Evolutionary conservation across 2,329 filamentous ascomycete genomes (phyloP), one percentile per base, ranked within the genome.

Genomic region (Nemania abortiva): DNA sequence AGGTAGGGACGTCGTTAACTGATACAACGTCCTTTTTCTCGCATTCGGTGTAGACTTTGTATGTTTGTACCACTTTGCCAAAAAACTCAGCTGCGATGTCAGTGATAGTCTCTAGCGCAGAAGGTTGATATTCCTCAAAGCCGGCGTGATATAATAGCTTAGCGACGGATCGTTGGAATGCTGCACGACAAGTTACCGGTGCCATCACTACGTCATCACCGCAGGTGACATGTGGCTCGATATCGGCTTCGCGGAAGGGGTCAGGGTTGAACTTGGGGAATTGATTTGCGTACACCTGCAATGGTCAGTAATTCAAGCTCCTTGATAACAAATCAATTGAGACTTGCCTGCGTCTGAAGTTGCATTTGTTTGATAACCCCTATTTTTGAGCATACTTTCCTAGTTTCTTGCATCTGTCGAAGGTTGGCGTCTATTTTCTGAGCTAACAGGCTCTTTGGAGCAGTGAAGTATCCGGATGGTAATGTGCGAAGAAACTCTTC

Each of bases 281-380:
- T 80, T 99, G 96, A 77, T 99, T 99, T 77, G 95, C 92, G 79
- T 99, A 99, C 78, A 97, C 92, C 92, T 96, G 57, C 24, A 0
- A 67, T 27, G 10, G 70, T 81, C 65, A 81, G 77, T 72, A 60
- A 72, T 22, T 66, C 2, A 54, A 37, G 50, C 11, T 63, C 29
- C 56, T 52, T 58, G 42, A 34, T 34, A n/a, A 53, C 37, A 37
- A 66, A 9, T 34, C 6, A 54, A 66, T 34, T 6, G 42, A 57
- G 7, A 47, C 84, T 78, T 88, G 94, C 93, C 88, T 98, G 96
- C 60, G 94, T 93, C 80, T 99, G 96, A 63, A 98, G 89, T 82
- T 99, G 96, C 96, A 99, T 99, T 83, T 99, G 96, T 84, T 98
- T 99, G 79, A 99, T 96, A 70, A 99, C 94, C 57, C 93, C 91